Base-by-base conservation (phyloP, 1,139 yeast genomes). In the Sugiyamaella paludigena region DNA sequence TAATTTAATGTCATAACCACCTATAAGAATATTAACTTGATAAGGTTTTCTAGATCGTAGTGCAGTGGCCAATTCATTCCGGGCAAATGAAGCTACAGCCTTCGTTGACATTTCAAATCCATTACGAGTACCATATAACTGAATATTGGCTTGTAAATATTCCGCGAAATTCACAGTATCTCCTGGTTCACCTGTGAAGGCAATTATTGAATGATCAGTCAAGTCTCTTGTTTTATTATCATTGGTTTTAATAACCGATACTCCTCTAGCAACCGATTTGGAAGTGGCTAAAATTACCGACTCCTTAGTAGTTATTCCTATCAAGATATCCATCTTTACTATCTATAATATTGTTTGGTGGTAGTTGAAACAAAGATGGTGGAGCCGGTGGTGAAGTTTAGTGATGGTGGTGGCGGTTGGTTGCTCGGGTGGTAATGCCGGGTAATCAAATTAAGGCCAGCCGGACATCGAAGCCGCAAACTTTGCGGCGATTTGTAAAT, bases 151-250 rank as follows among this genome's bases (percentile, higher is more conserved):
- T 67, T 87, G 95, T 55, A 89, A 80, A 65, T 83, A 87, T 65
- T 92, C 98, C 38, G 96, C 95, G 71, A 92, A 91, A 67, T 92
- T 95, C n/a, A 87, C 73, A 11, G 98, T 87, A 66, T 92, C 99
- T 52, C 98, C 98, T 4, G 97, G 79, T 67, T 92, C 98, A 49
- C 99, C 99, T 4, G 96, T 84, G 71, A 74, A 91, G 45, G 97
- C 96, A 73, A 92, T 77, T 59, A 91, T 75, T 52, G 87, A 80
- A 65, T 86, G 94, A 43, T 81, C 78, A 60, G 87, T 87, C 59
- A 92, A 76, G 42, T 69, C 72, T 56, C 94, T 73, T 10, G 98
- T 91, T 72, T 92, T 92, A 70, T 88, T 96, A 69, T 92, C 98
- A 43, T 79, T 78, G 45, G 81, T 84, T 65, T 91, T 91, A 61